Evolutionary conservation across 495 filamentous ascomycete species (phyloP).

Genomic region (Friedmanniomyces simplex): DNA sequence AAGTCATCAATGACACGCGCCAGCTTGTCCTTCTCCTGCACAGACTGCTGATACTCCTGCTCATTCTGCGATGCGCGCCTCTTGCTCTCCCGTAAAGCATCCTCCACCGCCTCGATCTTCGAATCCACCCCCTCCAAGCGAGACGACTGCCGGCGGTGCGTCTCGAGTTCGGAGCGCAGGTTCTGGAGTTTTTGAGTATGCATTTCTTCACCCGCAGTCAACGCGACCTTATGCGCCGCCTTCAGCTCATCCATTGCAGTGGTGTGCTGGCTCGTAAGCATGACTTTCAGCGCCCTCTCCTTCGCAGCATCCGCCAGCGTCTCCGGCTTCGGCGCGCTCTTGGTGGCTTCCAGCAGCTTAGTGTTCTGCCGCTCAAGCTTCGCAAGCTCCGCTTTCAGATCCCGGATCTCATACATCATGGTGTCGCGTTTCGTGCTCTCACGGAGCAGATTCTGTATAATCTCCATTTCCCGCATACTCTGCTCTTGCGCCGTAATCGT

Average conservation of each 20-base stretch:
- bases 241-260: slow-evolving; percentile 11
- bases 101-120: slow-evolving; percentile 18
- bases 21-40: slow-evolving; percentile 15
- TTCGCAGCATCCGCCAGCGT: slow-evolving; percentile 10
- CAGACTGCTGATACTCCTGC: slow-evolving; percentile 12
- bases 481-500: neutral
- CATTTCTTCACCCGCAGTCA: neutral
- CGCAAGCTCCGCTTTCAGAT: slow-evolving; percentile 12
- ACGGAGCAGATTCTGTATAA: slow-evolving; percentile 15
- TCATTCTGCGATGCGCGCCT: slow-evolving; percentile 11
- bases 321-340: neutral
- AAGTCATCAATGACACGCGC: slow-evolving; percentile 13
- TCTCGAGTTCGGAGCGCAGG: slow-evolving; percentile 8
- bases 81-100: slow-evolving; percentile 13
- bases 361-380: slow-evolving; percentile 5
- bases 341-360: neutral
- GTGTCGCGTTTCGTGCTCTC: slow-evolving; percentile 13
- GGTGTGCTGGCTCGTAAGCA: slow-evolving; percentile 1
- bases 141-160: neutral
- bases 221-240: slow-evolving; percentile 1
- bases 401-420: slow-evolving; percentile 5
- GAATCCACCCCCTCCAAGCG: slow-evolving; percentile 15
- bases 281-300: slow-evolving; percentile 4
- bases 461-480: slow-evolving; percentile 13
- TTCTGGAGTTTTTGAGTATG: slow-evolving; percentile 8